Conservation (phyloP, 2,329 filamentous ascomycete genomes). For the Microdochium trichocladiopsis region DNA sequence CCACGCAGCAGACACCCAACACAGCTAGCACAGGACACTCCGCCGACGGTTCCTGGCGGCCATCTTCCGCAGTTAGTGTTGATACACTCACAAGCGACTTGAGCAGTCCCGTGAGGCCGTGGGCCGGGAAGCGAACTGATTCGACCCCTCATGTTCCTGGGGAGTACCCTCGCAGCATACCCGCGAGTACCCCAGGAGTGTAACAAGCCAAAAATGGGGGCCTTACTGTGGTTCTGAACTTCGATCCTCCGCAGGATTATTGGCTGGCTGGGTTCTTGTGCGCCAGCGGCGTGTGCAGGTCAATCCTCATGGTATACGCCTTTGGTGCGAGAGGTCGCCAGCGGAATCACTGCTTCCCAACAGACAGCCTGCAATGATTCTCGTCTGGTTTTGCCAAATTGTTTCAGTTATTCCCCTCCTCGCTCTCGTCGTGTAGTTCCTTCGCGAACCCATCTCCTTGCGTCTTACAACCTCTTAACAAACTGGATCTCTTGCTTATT, state of each 20-base stretch:
- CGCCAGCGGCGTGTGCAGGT: neutral
- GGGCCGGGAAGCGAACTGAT: slow-evolving; percentile 9
- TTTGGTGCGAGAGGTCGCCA: too few species aligned
- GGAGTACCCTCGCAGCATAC: slow-evolving; percentile 16
- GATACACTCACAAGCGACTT: neutral
- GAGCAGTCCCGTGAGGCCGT: neutral
- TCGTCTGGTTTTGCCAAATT: too few species aligned
- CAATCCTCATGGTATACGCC: too few species aligned
- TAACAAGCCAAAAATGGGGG: neutral
- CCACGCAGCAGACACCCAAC: slow-evolving; percentile 4
- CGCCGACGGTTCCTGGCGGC: neutral
- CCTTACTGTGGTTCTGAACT: neutral
- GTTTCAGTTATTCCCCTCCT: too few species aligned
- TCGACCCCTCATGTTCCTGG: slow-evolving; percentile 20
- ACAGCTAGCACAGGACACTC: slow-evolving; percentile 8
- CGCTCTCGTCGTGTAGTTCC: too few species aligned
- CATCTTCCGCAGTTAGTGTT: neutral
- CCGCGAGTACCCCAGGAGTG: slow-evolving; percentile 6
- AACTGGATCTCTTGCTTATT: too few species aligned
- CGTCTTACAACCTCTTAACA: too few species aligned
- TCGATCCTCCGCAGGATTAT: neutral
- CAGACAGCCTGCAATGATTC: too few species aligned
- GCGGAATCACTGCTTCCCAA: too few species aligned
- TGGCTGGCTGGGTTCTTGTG: neutral
- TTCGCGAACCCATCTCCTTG: too few species aligned